A percentile compares a stretch with the other conserved stretches of the same genome.
phyloP scores from a whole-genome alignment of 2,329 filamentous ascomycete species.

The Aspergillus terreus region DNA sequence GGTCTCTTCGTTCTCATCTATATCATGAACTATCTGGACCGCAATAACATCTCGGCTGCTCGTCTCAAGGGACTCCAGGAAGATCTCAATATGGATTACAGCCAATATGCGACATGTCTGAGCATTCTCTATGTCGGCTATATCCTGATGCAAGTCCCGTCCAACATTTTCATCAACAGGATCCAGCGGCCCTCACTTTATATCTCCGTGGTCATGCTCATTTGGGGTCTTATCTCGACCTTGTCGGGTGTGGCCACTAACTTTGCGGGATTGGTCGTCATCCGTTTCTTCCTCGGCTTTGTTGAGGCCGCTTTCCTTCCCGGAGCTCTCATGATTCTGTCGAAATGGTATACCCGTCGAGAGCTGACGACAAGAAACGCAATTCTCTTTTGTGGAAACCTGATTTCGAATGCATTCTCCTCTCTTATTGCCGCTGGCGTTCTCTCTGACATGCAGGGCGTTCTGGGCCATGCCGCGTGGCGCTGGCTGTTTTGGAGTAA shows the following conservation, averaged over 20 bases:
- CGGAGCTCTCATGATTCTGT: slow-evolving; percentile 38
- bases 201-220: slow-evolving; percentile 45
- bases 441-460: slow-evolving; percentile 42
- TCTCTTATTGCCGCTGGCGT: slow-evolving; percentile 46
- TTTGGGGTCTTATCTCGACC: slow-evolving; percentile 61
- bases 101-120: slow-evolving; percentile 39
- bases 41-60: slow-evolving; percentile 41
- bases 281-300: slow-evolving; percentile 37
- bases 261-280: slow-evolving; percentile 32
- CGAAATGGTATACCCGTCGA: slow-evolving; percentile 47
- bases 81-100: slow-evolving; percentile 34
- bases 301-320: slow-evolving; percentile 39
- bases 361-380: slow-evolving; percentile 45
- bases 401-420: slow-evolving; percentile 45
- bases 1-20: slow-evolving; percentile 21
- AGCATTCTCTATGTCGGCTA: slow-evolving; percentile 46
- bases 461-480: slow-evolving; percentile 38
- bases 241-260: slow-evolving; percentile 47
- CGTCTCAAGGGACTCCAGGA: slow-evolving; percentile 37
- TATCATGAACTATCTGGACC: slow-evolving; percentile 37
- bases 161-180: slow-evolving; percentile 45
- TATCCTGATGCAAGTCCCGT: slow-evolving; percentile 45
- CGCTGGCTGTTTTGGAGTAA: slow-evolving; percentile 53
- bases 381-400: slow-evolving; percentile 46
- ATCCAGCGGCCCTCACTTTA: slow-evolving; percentile 44